Evolutionary conservation across 2,329 filamentous ascomycete species (phyloP), one percentile per base, ranked within the genome.

Genomic region (Zymoseptoria ardabiliae): DNA sequence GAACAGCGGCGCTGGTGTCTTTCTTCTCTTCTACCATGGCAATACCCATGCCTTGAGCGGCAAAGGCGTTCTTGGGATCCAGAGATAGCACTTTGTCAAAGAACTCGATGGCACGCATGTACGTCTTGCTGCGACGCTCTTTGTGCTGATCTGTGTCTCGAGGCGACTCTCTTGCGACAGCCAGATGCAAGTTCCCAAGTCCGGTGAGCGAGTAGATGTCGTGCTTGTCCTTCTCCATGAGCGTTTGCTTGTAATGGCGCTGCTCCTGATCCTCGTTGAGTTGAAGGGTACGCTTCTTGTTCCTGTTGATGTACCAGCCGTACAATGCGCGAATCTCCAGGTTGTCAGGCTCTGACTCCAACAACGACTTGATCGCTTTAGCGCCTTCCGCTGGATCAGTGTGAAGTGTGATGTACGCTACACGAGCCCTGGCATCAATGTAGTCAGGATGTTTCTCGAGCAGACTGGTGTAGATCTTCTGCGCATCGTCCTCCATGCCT

Each of bases 31-130:
- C 94, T 0, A 94, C 87, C 25, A 99, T 80, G 8, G 93, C 92
- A 70, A 99, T 97, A 13, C 90, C 94, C 65, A 99, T 86, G 61
- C 95, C 94, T 72, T 99, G 94, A 1, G 94, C 94, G 7, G 95
- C 95, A 72, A 96, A 96, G 0, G 94, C 93, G 67, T 97, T 99
- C 77, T 88, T 91, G 0, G 91, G 86, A 70, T 99, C 94, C n/a
- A 99, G 79, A 63, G 95, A 91, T 21, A 99, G 79, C 4, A 93
- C 93, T 77, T 99, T 99, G 73, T 97, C 94, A 68, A 97, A 99
- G 76, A 99, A 99, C 72, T 99, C 95, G 10, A 97, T 92, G 0
- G 94, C 92, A 66, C 93, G 91, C 71, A 87, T 85, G 72, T 97
- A 99, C 62, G 86, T 88, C 67, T 88, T 89, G 59, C 87, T 89